Percentiles rank a stretch among this genome's conserved stretches.
phyloP scores from a whole-genome alignment of 192 early-diverging fungal genomes.

The Radiomyces spectabilis region DNA sequence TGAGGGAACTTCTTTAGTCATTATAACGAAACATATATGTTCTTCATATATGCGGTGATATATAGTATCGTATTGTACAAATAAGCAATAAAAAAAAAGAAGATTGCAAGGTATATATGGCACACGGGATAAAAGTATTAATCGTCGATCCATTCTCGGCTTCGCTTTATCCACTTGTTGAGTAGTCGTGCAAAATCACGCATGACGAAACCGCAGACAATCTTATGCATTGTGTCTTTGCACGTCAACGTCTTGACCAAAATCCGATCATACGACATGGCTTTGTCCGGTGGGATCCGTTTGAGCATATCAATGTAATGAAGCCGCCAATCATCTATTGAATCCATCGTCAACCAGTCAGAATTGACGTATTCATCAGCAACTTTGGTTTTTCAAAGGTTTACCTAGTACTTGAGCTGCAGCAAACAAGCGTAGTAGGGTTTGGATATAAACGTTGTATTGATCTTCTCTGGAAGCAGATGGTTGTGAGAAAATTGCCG shows the following conservation, averaged over 20 bases:
- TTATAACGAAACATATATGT: no score
- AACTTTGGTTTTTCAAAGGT: neutral
- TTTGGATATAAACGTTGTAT: neutral
- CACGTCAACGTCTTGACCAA: constrained; percentile 2
- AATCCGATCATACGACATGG: neutral
- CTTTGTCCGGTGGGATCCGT: neutral
- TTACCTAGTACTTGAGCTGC: neutral
- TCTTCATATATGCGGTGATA: no score
- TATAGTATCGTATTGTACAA: no score
- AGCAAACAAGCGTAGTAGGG: neutral
- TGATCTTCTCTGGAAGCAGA: neutral
- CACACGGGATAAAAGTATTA: neutral
- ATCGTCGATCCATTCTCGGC: constrained; percentile 2
- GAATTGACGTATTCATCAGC: no score
- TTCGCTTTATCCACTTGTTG: constrained; percentile 2
- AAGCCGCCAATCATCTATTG: constrained; percentile 1
- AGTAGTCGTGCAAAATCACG: neutral
- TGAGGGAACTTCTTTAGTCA: no score
- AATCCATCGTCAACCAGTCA: no score
- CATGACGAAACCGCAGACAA: constrained; percentile 4
- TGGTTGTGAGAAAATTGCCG: neutral
- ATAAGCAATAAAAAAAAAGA: no score
- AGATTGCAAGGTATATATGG: no score
- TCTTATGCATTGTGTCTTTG: neutral
- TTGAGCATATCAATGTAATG: neutral